Evolutionary conservation across 1,284 basidiomycete genomes (phyloP).

Genomic region (Bothia castanella): DNA sequence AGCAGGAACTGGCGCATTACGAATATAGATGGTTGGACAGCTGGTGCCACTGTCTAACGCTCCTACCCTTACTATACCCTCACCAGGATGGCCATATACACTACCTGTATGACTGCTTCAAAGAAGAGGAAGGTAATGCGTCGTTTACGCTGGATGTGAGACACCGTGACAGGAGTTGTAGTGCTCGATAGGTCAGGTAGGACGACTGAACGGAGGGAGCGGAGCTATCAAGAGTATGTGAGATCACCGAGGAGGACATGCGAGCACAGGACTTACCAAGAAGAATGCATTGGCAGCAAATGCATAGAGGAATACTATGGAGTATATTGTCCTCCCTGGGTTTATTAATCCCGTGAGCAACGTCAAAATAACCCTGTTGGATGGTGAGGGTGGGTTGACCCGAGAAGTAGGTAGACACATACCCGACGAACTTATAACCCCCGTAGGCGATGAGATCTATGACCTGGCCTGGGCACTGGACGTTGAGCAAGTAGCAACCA

Average conservation of each 20-base stretch:
- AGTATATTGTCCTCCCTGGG: conserved; percentile 63
- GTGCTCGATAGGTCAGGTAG: conserved; percentile 55
- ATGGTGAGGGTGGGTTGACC: not conserved
- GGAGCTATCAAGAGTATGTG: conserved; percentile 51
- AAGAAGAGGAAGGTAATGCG: conserved; percentile 82
- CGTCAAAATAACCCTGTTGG: conserved; percentile 65
- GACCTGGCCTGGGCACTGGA: conserved; percentile 72
- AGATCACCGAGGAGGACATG: not conserved
- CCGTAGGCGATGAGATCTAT: conserved; percentile 77
- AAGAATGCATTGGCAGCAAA: conserved; percentile 93
- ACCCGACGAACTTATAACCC: conserved; percentile 98
- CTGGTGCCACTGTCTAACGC: not conserved
- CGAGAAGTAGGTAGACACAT: conserved; percentile 19
- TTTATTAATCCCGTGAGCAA: conserved; percentile 61
- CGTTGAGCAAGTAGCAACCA: conserved; percentile 88
- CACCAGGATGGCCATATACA: conserved; percentile 78
- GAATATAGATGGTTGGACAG: not conserved
- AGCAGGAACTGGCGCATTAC: not conserved
- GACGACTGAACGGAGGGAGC: conserved; percentile 87
- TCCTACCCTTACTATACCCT: conserved; percentile 40
- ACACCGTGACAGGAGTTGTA: conserved; percentile 55
- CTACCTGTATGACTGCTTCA: conserved; percentile 71
- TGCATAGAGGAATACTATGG: conserved; percentile 75
- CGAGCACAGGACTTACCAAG: conserved; percentile 54
- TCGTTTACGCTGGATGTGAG: conserved; percentile 74